Evolutionary conservation across 2,329 filamentous ascomycete genomes (phyloP).

Genomic region (Colletotrichum paranaense): DNA sequence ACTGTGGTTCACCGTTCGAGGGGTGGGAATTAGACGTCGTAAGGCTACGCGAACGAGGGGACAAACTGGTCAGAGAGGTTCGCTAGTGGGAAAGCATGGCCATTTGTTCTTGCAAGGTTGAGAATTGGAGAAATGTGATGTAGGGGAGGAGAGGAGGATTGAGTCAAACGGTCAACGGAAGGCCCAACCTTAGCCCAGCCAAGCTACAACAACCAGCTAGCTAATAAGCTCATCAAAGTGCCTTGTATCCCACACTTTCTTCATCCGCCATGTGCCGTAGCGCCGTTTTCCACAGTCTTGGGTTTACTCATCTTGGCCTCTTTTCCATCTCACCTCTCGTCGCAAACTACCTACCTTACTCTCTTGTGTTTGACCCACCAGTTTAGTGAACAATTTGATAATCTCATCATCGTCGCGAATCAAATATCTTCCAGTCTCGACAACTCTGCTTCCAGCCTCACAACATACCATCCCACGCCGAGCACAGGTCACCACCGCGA

Average conservation of each 20-base stretch:
- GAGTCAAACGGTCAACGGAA: constrained; percentile 7
- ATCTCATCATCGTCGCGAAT: background rate
- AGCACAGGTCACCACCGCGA: background rate
- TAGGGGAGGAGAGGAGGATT: constrained; percentile 9
- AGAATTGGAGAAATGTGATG: background rate
- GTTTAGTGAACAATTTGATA: background rate
- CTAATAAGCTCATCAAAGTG: constrained; percentile 21
- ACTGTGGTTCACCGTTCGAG: constrained; percentile 26
- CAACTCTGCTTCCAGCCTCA: background rate
- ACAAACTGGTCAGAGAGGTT: constrained; percentile 4
- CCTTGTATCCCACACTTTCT: constrained; percentile 21
- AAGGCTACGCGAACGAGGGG: constrained; percentile 30
- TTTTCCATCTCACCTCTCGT: background rate
- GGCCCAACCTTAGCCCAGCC: constrained; percentile 5
- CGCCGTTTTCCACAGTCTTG: constrained; percentile 17
- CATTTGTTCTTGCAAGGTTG: background rate
- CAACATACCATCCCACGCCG: background rate
- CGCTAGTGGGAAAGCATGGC: constrained; percentile 1
- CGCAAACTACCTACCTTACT: background rate
- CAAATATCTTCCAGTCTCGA: background rate
- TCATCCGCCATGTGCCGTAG: constrained; percentile 7
- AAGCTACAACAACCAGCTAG: constrained; percentile 11
- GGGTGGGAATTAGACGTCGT: constrained; percentile 9
- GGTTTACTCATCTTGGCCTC: constrained; percentile 11
- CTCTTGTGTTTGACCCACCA: background rate